Conservation (phyloP, 495 filamentous ascomycete species). For the Hyaloscypha finlandica region DNA sequence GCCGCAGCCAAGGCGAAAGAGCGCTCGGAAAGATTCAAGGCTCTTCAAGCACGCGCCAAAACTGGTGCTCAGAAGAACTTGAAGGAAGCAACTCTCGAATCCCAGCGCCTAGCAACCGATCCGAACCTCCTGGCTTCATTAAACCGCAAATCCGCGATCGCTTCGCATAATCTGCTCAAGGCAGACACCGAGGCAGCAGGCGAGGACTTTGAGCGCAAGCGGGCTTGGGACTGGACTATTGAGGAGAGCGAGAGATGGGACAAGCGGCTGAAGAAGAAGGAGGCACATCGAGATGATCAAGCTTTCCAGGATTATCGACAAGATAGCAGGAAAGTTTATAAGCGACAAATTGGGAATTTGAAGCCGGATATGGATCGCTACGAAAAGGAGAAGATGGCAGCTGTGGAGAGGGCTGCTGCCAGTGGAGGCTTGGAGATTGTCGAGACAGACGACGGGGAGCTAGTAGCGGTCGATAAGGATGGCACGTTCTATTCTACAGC, state of each 20-base stretch:
- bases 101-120: constrained; percentile 76
- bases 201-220: constrained; percentile 94
- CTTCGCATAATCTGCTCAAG: constrained; percentile 90
- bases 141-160: constrained; percentile 78
- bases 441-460: constrained; percentile 90
- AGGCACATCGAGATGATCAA: constrained; percentile 76
- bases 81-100: constrained; percentile 81
- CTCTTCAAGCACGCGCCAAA: constrained; percentile 83
- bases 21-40: constrained; percentile 73
- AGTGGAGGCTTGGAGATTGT: constrained; percentile 85
- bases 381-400: constrained; percentile 79
- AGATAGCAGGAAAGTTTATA: constrained; percentile 89
- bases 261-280: constrained; percentile 82
- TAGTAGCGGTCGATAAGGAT: constrained; percentile 89
- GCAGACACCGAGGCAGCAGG: constrained; percentile 82
- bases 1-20: constrained; percentile 54
- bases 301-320: constrained; percentile 89
- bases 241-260: constrained; percentile 96
- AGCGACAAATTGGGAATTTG: constrained; percentile 79
- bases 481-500: constrained; percentile 88
- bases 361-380: constrained; percentile 74
- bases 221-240: constrained; percentile 97
- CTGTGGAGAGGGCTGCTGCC: constrained; percentile 78
- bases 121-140: constrained; percentile 70
- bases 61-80: constrained; percentile 74